Evolutionary conservation across 129 eudicot genomes (phyloP).

Genomic region (Smallanthus sonchifolius): DNA sequence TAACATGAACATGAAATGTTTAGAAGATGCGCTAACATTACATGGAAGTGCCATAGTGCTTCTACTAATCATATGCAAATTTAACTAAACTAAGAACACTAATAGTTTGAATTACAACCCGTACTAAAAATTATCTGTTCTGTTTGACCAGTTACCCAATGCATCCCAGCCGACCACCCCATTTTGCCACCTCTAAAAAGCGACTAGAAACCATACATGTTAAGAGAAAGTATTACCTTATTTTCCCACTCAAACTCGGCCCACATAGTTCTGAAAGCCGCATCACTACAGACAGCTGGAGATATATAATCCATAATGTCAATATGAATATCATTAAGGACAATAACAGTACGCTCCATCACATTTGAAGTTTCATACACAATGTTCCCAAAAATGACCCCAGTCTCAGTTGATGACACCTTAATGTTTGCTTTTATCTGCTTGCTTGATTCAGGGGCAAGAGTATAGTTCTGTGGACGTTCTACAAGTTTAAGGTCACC

Average conservation of each 20-base stretch:
- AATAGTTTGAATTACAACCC: background rate
- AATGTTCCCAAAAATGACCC: conserved; percentile 92
- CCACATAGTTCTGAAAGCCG: conserved; percentile 96
- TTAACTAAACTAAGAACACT: background rate
- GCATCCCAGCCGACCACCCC: background rate
- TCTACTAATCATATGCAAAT: background rate
- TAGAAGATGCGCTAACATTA: background rate
- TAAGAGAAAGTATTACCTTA: conserved; percentile 53
- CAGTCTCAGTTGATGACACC: conserved; percentile 98
- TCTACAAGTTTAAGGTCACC: conserved; percentile 99
- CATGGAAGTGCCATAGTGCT: background rate
- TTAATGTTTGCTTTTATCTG: conserved; percentile 94
- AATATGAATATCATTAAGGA: conserved; percentile 91
- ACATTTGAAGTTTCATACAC: conserved; percentile 95
- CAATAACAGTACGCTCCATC: conserved; percentile 80
- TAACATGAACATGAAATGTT: too few species aligned
- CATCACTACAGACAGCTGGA: conserved; percentile 92
- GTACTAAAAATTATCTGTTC: background rate
- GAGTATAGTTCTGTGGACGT: conserved; percentile 93
- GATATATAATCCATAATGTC: conserved; percentile 98
- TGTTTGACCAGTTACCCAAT: background rate
- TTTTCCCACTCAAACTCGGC: conserved; percentile 99
- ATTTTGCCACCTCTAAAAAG: background rate
- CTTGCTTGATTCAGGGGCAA: conserved; percentile 94
- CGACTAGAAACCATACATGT: background rate